Conservation (phyloP, 129 eudicot genomes). For the Lactuca sativa region DNA sequence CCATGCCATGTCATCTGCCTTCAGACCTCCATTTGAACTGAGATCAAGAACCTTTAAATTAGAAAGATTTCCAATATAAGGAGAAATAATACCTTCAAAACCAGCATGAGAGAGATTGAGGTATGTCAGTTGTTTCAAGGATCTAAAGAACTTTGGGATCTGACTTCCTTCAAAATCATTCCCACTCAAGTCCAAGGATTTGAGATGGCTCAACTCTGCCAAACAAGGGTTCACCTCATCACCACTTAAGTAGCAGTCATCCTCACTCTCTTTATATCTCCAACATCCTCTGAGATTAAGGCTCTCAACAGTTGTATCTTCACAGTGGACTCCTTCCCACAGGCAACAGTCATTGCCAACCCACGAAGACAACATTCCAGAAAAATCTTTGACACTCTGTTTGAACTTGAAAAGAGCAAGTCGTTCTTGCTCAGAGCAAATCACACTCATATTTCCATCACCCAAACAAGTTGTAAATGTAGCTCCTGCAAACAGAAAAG, state of each 20-base stretch:
- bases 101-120: neutral
- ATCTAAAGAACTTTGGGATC: constrained; percentile 1
- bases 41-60: neutral
- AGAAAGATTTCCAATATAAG: neutral
- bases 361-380: too few species aligned
- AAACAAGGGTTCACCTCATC: neutral
- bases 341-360: too few species aligned
- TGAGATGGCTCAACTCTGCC: neutral
- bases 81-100: neutral
- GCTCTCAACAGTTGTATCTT: neutral
- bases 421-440: neutral
- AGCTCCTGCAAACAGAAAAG: neutral
- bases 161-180: constrained; percentile 1
- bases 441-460: neutral
- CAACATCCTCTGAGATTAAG: neutral
- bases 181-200: constrained; percentile 5
- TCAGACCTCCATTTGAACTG: neutral
- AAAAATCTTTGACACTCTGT: too few species aligned
- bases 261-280: neutral
- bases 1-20: neutral
- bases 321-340: too few species aligned
- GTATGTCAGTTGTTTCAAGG: neutral
- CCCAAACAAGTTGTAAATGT: neutral
- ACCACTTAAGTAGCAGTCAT: neutral
- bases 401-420: too few species aligned